These are phyloP conservation scores for Pulveroboletus ravenelii DNA, from an alignment of 768 basidiomycete species.

Conservation along the genomic window DNA sequence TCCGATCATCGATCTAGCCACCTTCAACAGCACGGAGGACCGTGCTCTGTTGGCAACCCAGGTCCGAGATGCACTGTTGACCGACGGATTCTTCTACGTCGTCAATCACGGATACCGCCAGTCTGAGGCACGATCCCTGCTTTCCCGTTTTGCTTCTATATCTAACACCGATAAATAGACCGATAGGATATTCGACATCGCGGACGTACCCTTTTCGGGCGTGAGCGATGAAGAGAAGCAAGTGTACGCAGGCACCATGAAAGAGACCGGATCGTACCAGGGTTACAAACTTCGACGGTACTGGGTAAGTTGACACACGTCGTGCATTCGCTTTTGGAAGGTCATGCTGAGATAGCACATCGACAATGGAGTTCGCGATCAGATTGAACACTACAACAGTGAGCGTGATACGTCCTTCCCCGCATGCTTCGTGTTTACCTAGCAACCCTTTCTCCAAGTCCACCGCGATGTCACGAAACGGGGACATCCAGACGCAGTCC, in stretches of 20 bases:
- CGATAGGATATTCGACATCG: slow-evolving; percentile 27
- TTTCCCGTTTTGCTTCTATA: no score
- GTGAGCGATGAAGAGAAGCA: slow-evolving; percentile 43
- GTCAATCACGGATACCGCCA: slow-evolving; percentile 36
- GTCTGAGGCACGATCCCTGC: slow-evolving; percentile 32
- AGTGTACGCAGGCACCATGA: slow-evolving; percentile 35
- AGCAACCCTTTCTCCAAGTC: slow-evolving; percentile 34
- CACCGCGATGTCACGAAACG: slow-evolving; percentile 45
- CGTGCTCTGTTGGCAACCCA: slow-evolving; percentile 36
- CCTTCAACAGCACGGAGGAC: slow-evolving; percentile 34
- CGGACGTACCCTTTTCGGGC: slow-evolving; percentile 34
- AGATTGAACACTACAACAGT: slow-evolving; percentile 63
- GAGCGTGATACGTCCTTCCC: slow-evolving; percentile 10
- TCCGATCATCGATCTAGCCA: slow-evolving; percentile 47
- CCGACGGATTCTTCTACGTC: slow-evolving; percentile 41
- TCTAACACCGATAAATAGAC: slow-evolving; percentile 35
- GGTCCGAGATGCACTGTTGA: slow-evolving; percentile 43
- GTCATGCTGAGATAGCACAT: slow-evolving; percentile 41
- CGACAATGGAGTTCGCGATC: slow-evolving; percentile 56
- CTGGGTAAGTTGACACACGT: slow-evolving; percentile 33
- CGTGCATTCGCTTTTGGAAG: neutral
- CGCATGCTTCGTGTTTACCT: neutral
- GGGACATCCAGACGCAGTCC: slow-evolving; percentile 44
- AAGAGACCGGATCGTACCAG: slow-evolving; percentile 43
- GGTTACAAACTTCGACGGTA: slow-evolving; percentile 51